phyloP scores from a whole-genome alignment of 2,329 filamentous ascomycete genomes.

The Cladosporium colombiae region DNA sequence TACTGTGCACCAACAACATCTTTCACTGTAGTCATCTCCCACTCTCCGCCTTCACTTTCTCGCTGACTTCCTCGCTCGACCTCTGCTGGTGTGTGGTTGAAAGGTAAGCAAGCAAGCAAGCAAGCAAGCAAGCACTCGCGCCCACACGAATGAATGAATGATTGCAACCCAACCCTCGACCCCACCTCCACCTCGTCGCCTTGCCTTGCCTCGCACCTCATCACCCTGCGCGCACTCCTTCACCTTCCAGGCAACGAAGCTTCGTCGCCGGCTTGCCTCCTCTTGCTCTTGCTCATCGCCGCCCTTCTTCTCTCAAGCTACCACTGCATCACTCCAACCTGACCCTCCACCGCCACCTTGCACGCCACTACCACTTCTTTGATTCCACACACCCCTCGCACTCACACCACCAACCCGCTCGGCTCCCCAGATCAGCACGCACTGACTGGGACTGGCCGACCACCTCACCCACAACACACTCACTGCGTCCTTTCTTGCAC shows the following conservation, averaged over 20 bases:
- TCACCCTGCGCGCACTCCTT: background rate
- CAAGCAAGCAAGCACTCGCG: too few species aligned
- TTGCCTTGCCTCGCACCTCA: background rate
- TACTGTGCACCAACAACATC: background rate
- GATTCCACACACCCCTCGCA: background rate
- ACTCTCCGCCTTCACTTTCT: background rate
- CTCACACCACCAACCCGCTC: background rate
- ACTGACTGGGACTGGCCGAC: slow-evolving; percentile 1
- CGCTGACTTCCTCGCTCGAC: background rate
- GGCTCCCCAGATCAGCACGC: slow-evolving; percentile 2
- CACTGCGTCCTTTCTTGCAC: background rate
- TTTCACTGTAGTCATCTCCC: background rate
- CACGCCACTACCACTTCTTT: background rate
- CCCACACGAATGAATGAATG: background rate
- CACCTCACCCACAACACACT: background rate
- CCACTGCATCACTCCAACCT: background rate
- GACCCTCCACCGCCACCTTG: background rate
- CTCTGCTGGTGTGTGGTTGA: background rate
- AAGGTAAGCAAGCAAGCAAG: background rate
- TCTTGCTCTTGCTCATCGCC: background rate
- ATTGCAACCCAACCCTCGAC: background rate
- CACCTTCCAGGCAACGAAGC: background rate
- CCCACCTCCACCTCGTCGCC: background rate
- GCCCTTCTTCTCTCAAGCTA: background rate
- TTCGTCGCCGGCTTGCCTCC: slow-evolving; percentile 1